A percentile compares a stretch with the other conserved stretches of the same genome.
These are phyloP conservation scores for Zarea fungicola DNA, from an alignment of 2,329 filamentous ascomycete species.

Conservation along the genomic window DNA sequence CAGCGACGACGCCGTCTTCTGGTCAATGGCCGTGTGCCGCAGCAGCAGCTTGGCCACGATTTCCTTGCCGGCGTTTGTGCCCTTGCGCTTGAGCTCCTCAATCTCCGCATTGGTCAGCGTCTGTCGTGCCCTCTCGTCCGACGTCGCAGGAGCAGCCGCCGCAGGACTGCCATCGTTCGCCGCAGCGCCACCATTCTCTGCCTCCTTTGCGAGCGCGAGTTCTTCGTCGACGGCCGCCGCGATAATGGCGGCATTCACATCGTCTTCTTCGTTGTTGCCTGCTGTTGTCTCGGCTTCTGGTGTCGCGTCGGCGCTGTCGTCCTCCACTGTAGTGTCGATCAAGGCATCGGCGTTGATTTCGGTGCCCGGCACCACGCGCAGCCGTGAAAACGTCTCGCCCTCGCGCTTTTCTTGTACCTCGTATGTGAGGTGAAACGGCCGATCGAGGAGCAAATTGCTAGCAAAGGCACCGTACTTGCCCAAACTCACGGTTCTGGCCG, in stretches of 20 bases:
- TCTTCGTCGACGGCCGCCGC: conserved; percentile 34
- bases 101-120: conserved; percentile 71
- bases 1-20: conserved; percentile 90
- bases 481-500: conserved; percentile 69
- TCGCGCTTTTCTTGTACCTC: conserved; percentile 72
- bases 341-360: conserved; percentile 82
- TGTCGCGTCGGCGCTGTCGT: conserved; percentile 24
- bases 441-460: conserved; percentile 82
- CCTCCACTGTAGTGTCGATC: conserved; percentile 35
- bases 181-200: too few species aligned
- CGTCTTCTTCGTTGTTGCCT: conserved; percentile 36
- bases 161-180: too few species aligned
- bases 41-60: conserved; percentile 89
- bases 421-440: conserved; percentile 87
- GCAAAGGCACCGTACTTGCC: conserved; percentile 92
- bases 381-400: conserved; percentile 57
- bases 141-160: too few species aligned
- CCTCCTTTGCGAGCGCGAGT: conserved; percentile 38
- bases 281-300: conserved; percentile 27
- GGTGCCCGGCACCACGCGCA: conserved; percentile 73
- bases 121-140: conserved; percentile 64
- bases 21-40: conserved; percentile 81
- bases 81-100: conserved; percentile 67
- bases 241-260: conserved; percentile 37
- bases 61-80: conserved; percentile 74